phyloP scores from a whole-genome alignment of 805 yeast genomes.

The Sugiyamaella marilandica region DNA sequence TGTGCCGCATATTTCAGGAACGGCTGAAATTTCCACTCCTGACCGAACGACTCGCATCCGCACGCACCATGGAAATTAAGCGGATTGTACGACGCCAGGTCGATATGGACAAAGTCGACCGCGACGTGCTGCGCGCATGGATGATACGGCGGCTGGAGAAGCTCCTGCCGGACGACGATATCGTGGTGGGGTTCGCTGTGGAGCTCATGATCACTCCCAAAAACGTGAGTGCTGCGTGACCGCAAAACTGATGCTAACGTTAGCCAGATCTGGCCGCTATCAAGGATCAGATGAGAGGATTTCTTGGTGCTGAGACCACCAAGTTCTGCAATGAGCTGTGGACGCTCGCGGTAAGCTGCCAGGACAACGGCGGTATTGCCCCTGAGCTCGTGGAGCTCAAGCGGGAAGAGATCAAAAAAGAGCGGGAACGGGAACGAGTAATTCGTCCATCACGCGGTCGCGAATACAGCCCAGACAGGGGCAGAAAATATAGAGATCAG shows the following conservation, averaged over 20 bases:
- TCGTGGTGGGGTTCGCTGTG: slow-evolving; percentile 41
- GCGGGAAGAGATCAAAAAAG: slow-evolving; percentile 17
- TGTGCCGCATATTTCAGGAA: background rate
- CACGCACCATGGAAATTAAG: background rate
- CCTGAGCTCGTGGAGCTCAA: slow-evolving; percentile 28
- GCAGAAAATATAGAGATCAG: background rate
- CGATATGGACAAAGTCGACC: slow-evolving; percentile 38
- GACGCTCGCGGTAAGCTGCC: slow-evolving; percentile 41
- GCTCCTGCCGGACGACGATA: slow-evolving; percentile 48
- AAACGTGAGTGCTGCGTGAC: background rate
- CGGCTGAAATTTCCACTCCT: background rate
- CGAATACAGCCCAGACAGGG: background rate
- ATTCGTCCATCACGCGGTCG: background rate
- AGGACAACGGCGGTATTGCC: slow-evolving; percentile 45
- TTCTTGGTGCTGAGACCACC: slow-evolving; percentile 39
- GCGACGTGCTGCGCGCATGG: slow-evolving; percentile 40
- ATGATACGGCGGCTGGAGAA: slow-evolving; percentile 33
- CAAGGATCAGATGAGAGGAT: slow-evolving; percentile 42
- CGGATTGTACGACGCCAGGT: slow-evolving; percentile 22
- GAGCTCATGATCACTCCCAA: slow-evolving; percentile 37
- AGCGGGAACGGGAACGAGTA: background rate
- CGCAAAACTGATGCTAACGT: background rate
- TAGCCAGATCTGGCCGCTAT: slow-evolving; percentile 39
- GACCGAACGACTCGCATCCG: background rate
- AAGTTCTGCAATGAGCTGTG: slow-evolving; percentile 42